Base-by-base conservation (phyloP, 208 protist species). In the Leishmania guyanensis region DNA sequence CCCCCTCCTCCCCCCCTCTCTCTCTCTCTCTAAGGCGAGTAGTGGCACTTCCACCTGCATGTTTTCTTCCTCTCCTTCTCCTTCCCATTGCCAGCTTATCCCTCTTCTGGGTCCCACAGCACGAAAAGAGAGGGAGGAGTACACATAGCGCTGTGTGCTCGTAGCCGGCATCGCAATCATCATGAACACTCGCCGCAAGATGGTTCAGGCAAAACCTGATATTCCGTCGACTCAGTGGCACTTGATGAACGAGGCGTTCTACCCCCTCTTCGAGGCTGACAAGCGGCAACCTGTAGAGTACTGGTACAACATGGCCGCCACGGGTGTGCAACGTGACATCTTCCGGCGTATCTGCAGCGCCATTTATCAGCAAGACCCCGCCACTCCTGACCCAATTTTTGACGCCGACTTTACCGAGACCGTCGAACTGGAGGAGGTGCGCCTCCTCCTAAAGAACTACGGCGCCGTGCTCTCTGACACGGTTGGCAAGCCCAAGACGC, bases 291-390 rank as follows among this genome's bases (percentile, higher is more conserved):
- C 88, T 48, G 87, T 98, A 16, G 92, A 98, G 88, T 91, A 91
- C 74, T 98, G 95, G 93, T 98, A 98, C 85, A 98, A 98, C 86
- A 91, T 93, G 79, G 83, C 71, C 33, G 95, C 95, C 48, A 91
- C 91, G 1, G 90, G 91, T 0, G 22, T 78, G 3, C 93, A 96
- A 78, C 95, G 95, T 0, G 85, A 95, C 26, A 78, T 84, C 5
- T 97, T 98, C 72, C 95, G 95, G 17, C 78, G 78, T n/a, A 89
- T 98, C n/a, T 96, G 92, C 81, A 80, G 76, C 10, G 91, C 85
- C 60, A 97, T 98, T 14, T 96, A 91, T 81, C 50, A 79, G 5
- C 86, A 91, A 62, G 83, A 94, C 70, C 83, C 84, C 6, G 9
- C 77, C 39, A 82, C 71, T 43, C 80, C 80, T 1, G 84, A 91